These are phyloP conservation scores for Mycogone perniciosa DNA, from an alignment of 2,329 filamentous ascomycete genomes.

Conservation along the genomic window DNA sequence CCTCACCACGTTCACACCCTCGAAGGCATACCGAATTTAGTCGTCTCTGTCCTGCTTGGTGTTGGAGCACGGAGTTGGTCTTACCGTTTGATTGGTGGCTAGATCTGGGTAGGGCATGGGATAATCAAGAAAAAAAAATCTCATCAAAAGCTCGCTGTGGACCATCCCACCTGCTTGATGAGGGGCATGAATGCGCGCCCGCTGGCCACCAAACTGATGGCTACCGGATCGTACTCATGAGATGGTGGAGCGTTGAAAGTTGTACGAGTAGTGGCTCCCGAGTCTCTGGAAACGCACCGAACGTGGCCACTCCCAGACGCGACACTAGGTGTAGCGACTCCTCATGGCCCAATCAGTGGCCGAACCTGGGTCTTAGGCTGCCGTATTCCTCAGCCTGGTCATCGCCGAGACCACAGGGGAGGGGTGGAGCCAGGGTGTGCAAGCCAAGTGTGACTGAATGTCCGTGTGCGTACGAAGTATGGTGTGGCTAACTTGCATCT, in stretches of 20 bases:
- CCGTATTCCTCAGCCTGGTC: conserved; percentile 14
- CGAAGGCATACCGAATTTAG: too few species aligned
- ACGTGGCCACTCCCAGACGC: conserved; percentile 19
- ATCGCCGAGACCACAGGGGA: conserved; percentile 23
- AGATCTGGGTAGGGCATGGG: too few species aligned
- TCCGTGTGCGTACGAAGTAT: background rate
- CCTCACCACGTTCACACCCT: too few species aligned
- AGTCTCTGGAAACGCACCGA: conserved; percentile 28
- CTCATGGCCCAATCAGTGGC: conserved; percentile 20
- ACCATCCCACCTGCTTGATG: too few species aligned
- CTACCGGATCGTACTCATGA: conserved; percentile 17
- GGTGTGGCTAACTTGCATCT: background rate
- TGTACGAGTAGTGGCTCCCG: conserved; percentile 26
- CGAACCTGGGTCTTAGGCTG: conserved; percentile 5
- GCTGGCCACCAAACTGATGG: conserved; percentile 17
- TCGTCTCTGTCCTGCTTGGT: too few species aligned
- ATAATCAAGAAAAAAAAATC: too few species aligned
- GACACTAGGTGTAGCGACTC: conserved; percentile 15
- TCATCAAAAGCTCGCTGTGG: too few species aligned
- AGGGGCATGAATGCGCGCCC: background rate
- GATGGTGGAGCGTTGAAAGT: conserved; percentile 19
- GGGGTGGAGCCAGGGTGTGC: conserved; percentile 15
- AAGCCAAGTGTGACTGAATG: background rate
- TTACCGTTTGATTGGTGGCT: too few species aligned
- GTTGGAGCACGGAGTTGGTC: too few species aligned